Conservation (phyloP, 257 asterid genomes). For the Echites panduratus region DNA sequence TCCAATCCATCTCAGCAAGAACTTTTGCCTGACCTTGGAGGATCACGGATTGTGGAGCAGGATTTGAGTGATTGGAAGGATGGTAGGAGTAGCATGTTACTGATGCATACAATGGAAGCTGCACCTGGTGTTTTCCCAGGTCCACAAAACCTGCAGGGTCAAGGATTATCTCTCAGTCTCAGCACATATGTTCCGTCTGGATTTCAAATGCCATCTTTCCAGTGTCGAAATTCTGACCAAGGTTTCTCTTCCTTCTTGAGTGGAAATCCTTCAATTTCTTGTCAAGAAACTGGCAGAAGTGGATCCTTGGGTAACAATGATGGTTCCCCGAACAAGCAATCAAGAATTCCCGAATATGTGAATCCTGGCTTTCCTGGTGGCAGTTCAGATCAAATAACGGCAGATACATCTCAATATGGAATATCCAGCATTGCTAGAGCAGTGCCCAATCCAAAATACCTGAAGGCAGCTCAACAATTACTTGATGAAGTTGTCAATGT, state of each 20-base stretch:
- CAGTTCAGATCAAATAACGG: conserved; percentile 23
- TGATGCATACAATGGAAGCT: conserved; percentile 30
- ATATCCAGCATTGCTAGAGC: conserved; percentile 35
- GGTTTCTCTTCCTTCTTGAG: conserved; percentile 40
- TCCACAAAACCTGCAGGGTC: conserved; percentile 38
- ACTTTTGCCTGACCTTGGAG: conserved; percentile 41
- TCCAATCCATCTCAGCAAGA: conserved; percentile 43
- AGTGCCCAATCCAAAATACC: conserved; percentile 55
- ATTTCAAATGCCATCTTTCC: conserved; percentile 37
- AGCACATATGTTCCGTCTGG: conserved; percentile 48
- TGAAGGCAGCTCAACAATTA: conserved; percentile 68
- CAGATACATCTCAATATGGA: conserved; percentile 40
- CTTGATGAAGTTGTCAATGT: conserved; percentile 86
- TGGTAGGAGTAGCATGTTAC: conserved; percentile 34
- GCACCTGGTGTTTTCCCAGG: conserved; percentile 37
- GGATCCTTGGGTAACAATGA: conserved; percentile 34
- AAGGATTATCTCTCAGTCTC: conserved; percentile 79
- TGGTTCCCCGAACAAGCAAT: conserved; percentile 37
- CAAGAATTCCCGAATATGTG: conserved; percentile 31
- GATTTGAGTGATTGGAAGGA: conserved; percentile 49
- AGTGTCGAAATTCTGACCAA: conserved; percentile 32
- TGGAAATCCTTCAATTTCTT: conserved; percentile 23
- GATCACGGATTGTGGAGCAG: conserved; percentile 31
- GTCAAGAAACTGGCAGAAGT: conserved; percentile 32
- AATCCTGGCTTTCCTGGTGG: conserved; percentile 27